Evolutionary conservation across 208 protist species (phyloP).

Genomic region (Wallacemonas sp.): DNA sequence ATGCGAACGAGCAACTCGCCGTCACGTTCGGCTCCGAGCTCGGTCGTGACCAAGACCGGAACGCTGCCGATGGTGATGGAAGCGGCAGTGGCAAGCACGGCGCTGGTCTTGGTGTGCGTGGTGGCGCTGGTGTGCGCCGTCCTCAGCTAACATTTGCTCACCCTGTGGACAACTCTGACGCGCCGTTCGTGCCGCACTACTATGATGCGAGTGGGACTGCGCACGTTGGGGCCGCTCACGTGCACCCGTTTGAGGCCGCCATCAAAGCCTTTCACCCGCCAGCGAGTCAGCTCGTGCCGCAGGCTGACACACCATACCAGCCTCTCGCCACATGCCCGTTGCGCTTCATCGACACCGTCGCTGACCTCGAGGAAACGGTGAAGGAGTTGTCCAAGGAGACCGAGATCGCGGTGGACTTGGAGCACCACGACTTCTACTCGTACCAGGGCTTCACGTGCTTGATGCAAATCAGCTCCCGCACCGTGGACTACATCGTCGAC

Average conservation of each 20-base stretch:
- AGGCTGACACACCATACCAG: conserved; percentile 57
- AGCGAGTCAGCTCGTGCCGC: conserved; percentile 51
- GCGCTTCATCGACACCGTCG: conserved; percentile 67
- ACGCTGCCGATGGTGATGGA: not conserved
- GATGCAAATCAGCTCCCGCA: conserved; percentile 97
- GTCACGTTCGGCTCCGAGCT: conserved; percentile 80
- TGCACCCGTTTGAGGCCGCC: conserved; percentile 73
- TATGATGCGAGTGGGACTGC: conserved; percentile 46
- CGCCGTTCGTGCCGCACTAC: conserved; percentile 70
- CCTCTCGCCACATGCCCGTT: conserved; percentile 64
- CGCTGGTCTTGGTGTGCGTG: not conserved
- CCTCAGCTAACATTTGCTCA: conserved; percentile 81
- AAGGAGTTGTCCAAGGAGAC: conserved; percentile 40
- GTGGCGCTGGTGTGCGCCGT: conserved; percentile 42
- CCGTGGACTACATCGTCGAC: conserved; percentile 97
- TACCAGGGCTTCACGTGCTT: conserved; percentile 98
- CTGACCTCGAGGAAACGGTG: conserved; percentile 52
- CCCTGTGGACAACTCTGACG: conserved; percentile 70
- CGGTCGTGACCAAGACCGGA: conserved; percentile 10
- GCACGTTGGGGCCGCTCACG: conserved; percentile 53
- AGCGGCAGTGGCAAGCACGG: not conserved
- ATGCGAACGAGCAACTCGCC: conserved; percentile 71
- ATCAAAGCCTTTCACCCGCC: conserved; percentile 57
- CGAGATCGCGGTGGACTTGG: conserved; percentile 96
- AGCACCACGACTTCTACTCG: conserved; percentile 95